phyloP scores from a whole-genome alignment of 306 rosid genomes.

The Cicer cuneatum region DNA sequence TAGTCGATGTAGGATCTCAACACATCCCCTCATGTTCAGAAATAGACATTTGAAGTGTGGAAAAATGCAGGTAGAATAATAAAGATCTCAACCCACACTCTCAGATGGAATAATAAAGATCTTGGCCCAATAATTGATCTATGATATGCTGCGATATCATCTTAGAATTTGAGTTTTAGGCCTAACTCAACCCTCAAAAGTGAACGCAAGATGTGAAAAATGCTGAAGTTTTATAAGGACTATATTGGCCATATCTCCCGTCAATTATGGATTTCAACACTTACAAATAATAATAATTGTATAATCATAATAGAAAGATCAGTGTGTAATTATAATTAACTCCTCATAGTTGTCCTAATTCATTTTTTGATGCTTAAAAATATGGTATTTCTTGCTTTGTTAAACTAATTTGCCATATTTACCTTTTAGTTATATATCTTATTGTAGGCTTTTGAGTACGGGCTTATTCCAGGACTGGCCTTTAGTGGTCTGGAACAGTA shows the following conservation, averaged over 20 bases:
- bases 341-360: constrained; percentile 9
- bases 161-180: constrained; percentile 6
- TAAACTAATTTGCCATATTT: constrained; percentile 28
- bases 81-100: background rate
- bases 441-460: constrained; percentile 82
- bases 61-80: background rate
- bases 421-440: constrained; percentile 32
- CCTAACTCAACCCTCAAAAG: constrained; percentile 1
- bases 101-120: background rate
- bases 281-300: background rate
- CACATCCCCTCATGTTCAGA: background rate
- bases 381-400: constrained; percentile 8
- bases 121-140: background rate
- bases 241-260: background rate
- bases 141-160: background rate
- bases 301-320: background rate
- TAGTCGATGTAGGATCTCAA: background rate
- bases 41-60: background rate
- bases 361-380: constrained; percentile 4
- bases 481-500: constrained; percentile 91
- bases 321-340: background rate
- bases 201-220: background rate
- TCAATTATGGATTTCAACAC: background rate
- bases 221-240: background rate
- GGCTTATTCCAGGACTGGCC: constrained; percentile 89